Evolutionary conservation across 768 basidiomycete species (phyloP).

Genomic region (Leccinum ochraceum): DNA sequence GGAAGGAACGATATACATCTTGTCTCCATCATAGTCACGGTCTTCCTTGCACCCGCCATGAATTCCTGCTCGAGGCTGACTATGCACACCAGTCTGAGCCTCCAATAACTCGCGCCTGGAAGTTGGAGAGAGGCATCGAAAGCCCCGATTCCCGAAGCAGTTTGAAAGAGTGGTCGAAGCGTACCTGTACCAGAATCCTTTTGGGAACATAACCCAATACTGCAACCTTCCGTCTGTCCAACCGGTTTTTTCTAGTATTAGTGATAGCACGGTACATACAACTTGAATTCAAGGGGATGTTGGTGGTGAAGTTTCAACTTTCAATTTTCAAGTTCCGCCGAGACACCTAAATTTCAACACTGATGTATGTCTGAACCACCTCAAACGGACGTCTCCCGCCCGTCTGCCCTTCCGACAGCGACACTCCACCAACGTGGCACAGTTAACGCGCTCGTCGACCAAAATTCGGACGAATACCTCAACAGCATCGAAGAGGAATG

Average conservation of each 20-base stretch:
- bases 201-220: not conserved
- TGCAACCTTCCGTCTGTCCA: not conserved
- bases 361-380: conserved; percentile 53
- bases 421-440: conserved; percentile 52
- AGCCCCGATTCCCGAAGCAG: too few species aligned
- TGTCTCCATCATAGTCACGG: conserved; percentile 34
- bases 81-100: conserved; percentile 29
- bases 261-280: too few species aligned
- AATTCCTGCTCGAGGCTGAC: conserved; percentile 27
- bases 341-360: too few species aligned
- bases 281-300: too few species aligned
- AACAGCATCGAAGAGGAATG: conserved; percentile 87
- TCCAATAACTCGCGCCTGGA: conserved; percentile 21
- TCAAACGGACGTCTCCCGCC: conserved; percentile 86
- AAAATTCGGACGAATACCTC: conserved; percentile 78
- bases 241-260: too few species aligned
- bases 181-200: too few species aligned
- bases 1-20: conserved; percentile 27
- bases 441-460: conserved; percentile 53
- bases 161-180: too few species aligned
- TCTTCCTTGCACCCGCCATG: conserved; percentile 41
- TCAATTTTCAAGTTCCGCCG: conserved; percentile 39
- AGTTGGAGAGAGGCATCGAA: not conserved
- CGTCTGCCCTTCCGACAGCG: conserved; percentile 80
- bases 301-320: too few species aligned